Percentiles rank a stretch among this genome's conserved stretches.
Evolutionary conservation across 495 filamentous ascomycete genomes (phyloP).

Genomic region (Diplogelasinospora grovesii): DNA sequence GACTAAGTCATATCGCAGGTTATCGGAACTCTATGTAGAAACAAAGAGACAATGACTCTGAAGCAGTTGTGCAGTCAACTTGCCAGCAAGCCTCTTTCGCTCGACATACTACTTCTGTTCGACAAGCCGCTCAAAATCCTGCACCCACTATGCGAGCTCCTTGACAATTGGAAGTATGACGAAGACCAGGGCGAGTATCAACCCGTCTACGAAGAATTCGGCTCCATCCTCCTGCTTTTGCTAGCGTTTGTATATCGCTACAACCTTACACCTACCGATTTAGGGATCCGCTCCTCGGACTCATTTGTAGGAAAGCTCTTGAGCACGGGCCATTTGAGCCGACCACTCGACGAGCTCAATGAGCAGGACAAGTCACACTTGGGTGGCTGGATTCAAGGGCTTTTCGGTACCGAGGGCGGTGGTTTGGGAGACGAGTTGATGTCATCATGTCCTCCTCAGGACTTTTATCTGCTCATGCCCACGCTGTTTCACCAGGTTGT

Average conservation of each 20-base stretch:
- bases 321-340: constrained; percentile 52
- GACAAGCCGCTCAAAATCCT: constrained; percentile 67
- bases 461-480: constrained; percentile 87
- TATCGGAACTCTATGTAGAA: constrained; percentile 67
- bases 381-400: constrained; percentile 74
- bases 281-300: constrained; percentile 51
- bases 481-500: constrained; percentile 84
- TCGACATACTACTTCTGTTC: constrained; percentile 87
- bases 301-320: constrained; percentile 81
- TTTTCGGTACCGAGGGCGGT: constrained; percentile 80
- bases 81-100: constrained; percentile 64
- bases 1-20: constrained; percentile 41
- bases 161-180: constrained; percentile 87
- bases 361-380: constrained; percentile 73
- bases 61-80: constrained; percentile 77
- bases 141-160: constrained; percentile 72
- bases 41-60: constrained; percentile 86
- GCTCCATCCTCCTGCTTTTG: constrained; percentile 76
- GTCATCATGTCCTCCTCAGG: constrained; percentile 84
- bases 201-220: constrained; percentile 95
- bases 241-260: constrained; percentile 82
- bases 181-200: constrained; percentile 94
- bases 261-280: constrained; percentile 58
- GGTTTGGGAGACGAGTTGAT: constrained; percentile 73
- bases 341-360: constrained; percentile 57